Conservation (phyloP, 768 basidiomycete genomes). For the Suillus variegatus region DNA sequence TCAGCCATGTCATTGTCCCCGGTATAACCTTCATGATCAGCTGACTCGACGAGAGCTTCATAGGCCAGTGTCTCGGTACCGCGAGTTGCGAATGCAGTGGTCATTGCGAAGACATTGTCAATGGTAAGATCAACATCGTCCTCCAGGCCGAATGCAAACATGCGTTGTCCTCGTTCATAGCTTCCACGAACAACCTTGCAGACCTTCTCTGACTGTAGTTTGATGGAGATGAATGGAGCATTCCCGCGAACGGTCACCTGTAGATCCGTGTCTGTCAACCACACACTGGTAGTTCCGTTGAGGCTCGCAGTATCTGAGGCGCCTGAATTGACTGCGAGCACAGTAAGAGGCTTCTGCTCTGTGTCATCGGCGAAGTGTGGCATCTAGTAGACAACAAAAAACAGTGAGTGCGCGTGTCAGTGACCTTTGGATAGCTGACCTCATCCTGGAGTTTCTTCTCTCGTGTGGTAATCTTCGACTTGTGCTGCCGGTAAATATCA, state of each 20-base stretch:
- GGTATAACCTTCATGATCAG: slow-evolving; percentile 1
- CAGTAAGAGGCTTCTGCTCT: neutral
- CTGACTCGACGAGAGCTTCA: neutral
- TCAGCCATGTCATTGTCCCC: slow-evolving; percentile 1
- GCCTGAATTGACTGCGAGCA: neutral
- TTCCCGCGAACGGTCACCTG: neutral
- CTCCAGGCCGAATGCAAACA: neutral
- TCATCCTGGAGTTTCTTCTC: slow-evolving; percentile 2
- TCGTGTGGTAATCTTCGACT: neutral
- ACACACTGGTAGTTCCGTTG: neutral
- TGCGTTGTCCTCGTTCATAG: neutral
- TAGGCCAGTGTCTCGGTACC: neutral
- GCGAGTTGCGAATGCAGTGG: neutral
- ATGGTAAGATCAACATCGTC: neutral
- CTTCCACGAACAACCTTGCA: neutral
- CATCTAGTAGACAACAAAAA: neutral
- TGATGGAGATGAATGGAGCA: neutral
- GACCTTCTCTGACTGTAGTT: neutral
- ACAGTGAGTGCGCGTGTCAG: neutral
- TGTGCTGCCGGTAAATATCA: neutral
- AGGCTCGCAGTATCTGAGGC: neutral
- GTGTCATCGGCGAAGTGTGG: neutral
- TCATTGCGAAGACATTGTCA: neutral
- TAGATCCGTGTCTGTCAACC: neutral
- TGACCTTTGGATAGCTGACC: neutral